These are phyloP conservation scores for Sarcomyxa edulis DNA, from an alignment of 768 basidiomycete species.

Conservation along the genomic window DNA sequence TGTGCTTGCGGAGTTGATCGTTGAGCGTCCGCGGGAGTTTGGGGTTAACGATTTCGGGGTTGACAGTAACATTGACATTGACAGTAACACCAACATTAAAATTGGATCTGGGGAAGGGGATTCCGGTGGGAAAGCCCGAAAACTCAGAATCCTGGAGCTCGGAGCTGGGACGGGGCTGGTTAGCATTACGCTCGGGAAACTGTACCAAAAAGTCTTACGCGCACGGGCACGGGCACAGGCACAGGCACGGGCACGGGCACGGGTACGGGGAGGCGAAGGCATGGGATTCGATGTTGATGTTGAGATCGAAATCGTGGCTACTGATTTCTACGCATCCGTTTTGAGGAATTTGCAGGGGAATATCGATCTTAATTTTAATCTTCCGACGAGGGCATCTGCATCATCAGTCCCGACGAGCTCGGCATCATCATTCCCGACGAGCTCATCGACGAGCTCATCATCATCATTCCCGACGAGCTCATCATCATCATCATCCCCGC, in stretches of 20 bases:
- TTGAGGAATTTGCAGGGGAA: slow-evolving; percentile 65
- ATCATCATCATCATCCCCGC: neutral
- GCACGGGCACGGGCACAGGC: slow-evolving; percentile 1
- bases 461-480: slow-evolving; percentile 9
- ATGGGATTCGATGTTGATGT: too few relatives aligned
- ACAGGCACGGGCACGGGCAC: too few relatives aligned
- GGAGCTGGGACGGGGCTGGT: slow-evolving; percentile 85
- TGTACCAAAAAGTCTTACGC: slow-evolving; percentile 23
- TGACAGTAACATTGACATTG: neutral
- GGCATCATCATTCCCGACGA: neutral
- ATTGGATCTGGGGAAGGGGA: too few relatives aligned
- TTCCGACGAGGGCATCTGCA: slow-evolving; percentile 1
- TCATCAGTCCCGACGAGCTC: slow-evolving; percentile 9
- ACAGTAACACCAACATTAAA: neutral
- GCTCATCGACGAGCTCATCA: too few relatives aligned
- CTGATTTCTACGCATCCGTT: slow-evolving; percentile 75
- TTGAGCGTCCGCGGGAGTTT: slow-evolving; percentile 48
- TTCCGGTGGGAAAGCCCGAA: neutral
- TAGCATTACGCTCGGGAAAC: slow-evolving; percentile 51
- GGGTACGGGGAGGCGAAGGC: too few relatives aligned
- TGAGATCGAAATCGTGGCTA: slow-evolving; percentile 46
- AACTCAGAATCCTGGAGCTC: slow-evolving; percentile 61
- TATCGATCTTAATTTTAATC: slow-evolving; percentile 48
- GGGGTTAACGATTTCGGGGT: slow-evolving; percentile 21
- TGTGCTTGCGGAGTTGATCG: slow-evolving; percentile 71